Percentiles rank a stretch among this genome's conserved stretches.
phyloP scores from a whole-genome alignment of 768 basidiomycete species.

The Trametes elegans region DNA sequence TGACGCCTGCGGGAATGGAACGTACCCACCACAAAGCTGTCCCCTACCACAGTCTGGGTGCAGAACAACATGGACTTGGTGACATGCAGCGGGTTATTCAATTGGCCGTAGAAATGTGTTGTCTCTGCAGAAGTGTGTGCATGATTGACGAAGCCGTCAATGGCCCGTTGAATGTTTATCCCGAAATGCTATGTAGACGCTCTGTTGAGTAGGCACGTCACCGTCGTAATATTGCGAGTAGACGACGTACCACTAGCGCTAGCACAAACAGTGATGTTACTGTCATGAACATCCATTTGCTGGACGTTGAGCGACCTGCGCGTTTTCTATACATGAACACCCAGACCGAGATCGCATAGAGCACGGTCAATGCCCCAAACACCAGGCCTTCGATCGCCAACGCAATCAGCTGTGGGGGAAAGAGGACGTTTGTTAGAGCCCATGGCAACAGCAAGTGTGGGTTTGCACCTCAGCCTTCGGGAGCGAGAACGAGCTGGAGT shows the following conservation, averaged over 20 bases:
- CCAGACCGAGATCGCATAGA: constrained; percentile 2
- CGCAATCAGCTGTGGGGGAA: neutral
- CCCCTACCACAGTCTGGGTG: constrained; percentile 11
- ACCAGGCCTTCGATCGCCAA: constrained; percentile 1
- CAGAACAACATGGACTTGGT: constrained; percentile 8
- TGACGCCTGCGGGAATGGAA: neutral
- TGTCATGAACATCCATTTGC: neutral
- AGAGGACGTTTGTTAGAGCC: neutral
- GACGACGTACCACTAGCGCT: neutral
- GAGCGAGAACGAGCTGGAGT: neutral
- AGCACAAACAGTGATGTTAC: constrained; percentile 1
- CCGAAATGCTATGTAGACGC: constrained; percentile 4
- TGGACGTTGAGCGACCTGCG: neutral
- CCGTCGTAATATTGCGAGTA: neutral
- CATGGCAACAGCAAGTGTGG: neutral
- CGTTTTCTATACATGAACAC: neutral
- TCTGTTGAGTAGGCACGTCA: too few relatives aligned
- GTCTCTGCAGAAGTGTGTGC: neutral
- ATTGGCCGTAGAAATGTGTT: neutral
- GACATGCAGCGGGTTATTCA: constrained; percentile 7
- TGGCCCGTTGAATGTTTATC: neutral
- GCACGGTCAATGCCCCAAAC: constrained; percentile 1
- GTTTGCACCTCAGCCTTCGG: neutral
- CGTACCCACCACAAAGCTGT: constrained; percentile 8
- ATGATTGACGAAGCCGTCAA: constrained; percentile 5